These are phyloP conservation scores for Glycyrrhiza uralensis DNA, from an alignment of 306 rosid species.

Conservation along the genomic window DNA sequence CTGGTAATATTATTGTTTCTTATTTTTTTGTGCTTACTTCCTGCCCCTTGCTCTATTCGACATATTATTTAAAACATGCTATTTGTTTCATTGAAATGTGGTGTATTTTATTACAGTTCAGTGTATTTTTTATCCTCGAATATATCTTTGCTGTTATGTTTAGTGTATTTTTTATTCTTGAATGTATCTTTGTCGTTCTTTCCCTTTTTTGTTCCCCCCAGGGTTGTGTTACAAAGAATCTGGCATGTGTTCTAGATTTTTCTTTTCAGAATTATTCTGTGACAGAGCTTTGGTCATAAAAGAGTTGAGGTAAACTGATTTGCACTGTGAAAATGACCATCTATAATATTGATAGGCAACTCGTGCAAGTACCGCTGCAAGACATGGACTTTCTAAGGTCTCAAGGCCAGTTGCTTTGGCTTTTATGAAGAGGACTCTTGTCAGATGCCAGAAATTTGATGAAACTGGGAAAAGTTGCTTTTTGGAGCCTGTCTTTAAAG, in stretches of 20 bases:
- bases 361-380: slow-evolving; percentile 70
- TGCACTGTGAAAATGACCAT: slow-evolving; percentile 21
- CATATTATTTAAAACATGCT: slow-evolving; percentile 2
- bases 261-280: slow-evolving; percentile 4
- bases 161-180: neutral
- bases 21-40: neutral
- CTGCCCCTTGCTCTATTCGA: slow-evolving; percentile 3
- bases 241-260: slow-evolving; percentile 5
- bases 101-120: neutral
- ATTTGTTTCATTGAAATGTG: slow-evolving; percentile 9
- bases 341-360: slow-evolving; percentile 65
- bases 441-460: slow-evolving; percentile 64
- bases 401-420: slow-evolving; percentile 64
- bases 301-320: neutral
- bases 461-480: slow-evolving; percentile 75
- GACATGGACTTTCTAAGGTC: slow-evolving; percentile 64
- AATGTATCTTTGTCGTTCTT: neutral
- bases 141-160: neutral
- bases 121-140: neutral
- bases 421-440: slow-evolving; percentile 77
- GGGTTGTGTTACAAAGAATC: neutral
- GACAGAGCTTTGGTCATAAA: neutral
- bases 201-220: neutral
- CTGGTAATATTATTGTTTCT: slow-evolving; percentile 50
- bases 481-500: slow-evolving; percentile 55